Evolutionary conservation across 345 rosid genomes (phyloP), one percentile per base, ranked within the genome.

Genomic region (Citropsis articulata): DNA sequence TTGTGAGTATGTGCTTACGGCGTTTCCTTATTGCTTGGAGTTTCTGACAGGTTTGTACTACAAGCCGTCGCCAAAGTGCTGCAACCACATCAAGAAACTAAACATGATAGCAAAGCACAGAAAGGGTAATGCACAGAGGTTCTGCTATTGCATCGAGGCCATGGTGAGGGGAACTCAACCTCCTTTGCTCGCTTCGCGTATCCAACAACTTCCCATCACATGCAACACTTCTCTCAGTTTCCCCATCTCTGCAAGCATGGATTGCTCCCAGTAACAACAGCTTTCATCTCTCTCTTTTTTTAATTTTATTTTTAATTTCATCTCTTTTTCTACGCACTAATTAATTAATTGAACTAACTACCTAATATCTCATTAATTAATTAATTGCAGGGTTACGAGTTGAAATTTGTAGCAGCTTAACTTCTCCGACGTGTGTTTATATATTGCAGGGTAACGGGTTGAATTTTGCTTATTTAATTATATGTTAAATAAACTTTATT

Each of bases 221-320:
- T 88, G 91, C 81, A 66, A 50, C 27, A 84, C 82, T 6, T 84
- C 80, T 77, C 91, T 88, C 16, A 88, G 87, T 71, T 88, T 88
- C 76, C 91, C 88, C 31, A 86, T 88, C 72, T 86, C 91, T 18
- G 71, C 75, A 7, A 65, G 82, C 87, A 86, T 88, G 91, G 86
- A 82, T 38, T 82, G 81, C 33, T 68, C 78, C 61, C 19, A 1
- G 84, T 78, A 75, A 57, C 13, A 2, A 33, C 42, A 2, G 36
- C 24, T 14, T 28, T 27, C 7, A 13, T 30, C 25, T 7, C 45
- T 18, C 36, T 6, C 1, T 63, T 3, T 25, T 8, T 14, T 6
- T 2, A 10, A 10, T 10, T 42, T 42, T 16, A 16, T 16, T 14
- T 50, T 14, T 16, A 18, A 18, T 18, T 64, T 64, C 16, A 1